Percentiles rank a stretch among this genome's conserved stretches.
Evolutionary conservation across 345 rosid species (phyloP).

Genomic region (Lumnitzera littorea): DNA sequence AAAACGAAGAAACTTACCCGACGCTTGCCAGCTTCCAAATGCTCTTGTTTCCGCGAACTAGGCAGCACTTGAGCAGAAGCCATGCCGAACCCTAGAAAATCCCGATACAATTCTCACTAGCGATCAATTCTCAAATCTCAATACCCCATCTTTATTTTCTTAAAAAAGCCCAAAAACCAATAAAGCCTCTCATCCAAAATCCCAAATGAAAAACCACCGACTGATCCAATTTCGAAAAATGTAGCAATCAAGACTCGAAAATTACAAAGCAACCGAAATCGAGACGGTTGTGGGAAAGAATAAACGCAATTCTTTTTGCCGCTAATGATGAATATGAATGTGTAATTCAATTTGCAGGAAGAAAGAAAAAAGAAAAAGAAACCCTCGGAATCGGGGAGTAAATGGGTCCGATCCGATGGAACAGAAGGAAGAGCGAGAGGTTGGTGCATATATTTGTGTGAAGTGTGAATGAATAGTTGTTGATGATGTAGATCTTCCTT

Average conservation of each 20-base stretch:
- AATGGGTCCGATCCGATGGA: slow-evolving; percentile 14
- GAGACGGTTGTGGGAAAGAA: too few species aligned
- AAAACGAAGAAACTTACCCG: slow-evolving; percentile 38
- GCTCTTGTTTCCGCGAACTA: slow-evolving; percentile 68
- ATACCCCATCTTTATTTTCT: too few species aligned
- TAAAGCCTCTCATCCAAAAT: too few species aligned
- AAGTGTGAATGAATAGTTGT: neutral
- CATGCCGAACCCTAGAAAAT: slow-evolving; percentile 28
- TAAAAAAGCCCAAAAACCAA: too few species aligned
- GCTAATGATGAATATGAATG: neutral
- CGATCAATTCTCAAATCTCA: too few species aligned
- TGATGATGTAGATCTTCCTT: slow-evolving; percentile 11
- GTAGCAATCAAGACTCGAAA: too few species aligned
- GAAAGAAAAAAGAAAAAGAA: neutral
- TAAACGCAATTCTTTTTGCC: too few species aligned
- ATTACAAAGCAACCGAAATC: too few species aligned
- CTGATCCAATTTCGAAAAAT: too few species aligned
- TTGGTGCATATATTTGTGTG: neutral
- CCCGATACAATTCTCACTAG: too few species aligned
- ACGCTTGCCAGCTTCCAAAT: slow-evolving; percentile 86
- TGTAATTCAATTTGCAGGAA: too few species aligned
- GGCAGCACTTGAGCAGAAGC: slow-evolving; percentile 93
- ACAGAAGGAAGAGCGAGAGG: slow-evolving; percentile 7
- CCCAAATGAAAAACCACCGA: too few species aligned
- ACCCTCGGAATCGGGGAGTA: neutral